Conservation (phyloP, 768 basidiomycete species). For the Boletus sensibilis region DNA sequence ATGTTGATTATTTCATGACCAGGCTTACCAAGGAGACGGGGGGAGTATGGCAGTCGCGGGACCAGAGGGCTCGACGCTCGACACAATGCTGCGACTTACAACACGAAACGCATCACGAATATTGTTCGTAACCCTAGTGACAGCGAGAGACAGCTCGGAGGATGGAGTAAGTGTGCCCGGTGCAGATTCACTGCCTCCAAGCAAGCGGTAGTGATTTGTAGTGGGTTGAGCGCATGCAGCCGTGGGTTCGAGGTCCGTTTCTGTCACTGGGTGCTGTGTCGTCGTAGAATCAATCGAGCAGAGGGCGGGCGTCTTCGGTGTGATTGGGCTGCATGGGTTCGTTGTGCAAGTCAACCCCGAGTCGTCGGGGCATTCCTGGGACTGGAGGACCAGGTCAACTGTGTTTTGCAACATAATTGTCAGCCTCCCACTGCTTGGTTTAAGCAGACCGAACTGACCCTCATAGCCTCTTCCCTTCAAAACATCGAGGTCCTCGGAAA, state of each 20-base stretch:
- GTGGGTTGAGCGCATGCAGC: neutral
- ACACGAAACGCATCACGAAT: neutral
- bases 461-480: constrained; percentile 80
- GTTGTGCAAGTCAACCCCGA: constrained; percentile 48
- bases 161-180: neutral
- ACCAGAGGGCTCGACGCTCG: neutral
- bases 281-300: no score
- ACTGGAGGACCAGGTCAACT: constrained; percentile 65
- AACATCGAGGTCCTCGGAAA: constrained; percentile 80
- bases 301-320: neutral
- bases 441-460: constrained; percentile 40
- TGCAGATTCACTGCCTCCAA: no score
- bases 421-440: constrained; percentile 1
- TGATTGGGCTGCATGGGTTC: neutral
- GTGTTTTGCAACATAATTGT: neutral
- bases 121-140: neutral
- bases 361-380: constrained; percentile 29
- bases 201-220: neutral
- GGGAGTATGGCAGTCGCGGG: neutral
- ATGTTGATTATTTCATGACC: neutral
- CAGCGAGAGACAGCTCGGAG: neutral
- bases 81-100: neutral
- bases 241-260: neutral
- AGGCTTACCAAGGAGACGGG: neutral
- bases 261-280: neutral